phyloP scores from a whole-genome alignment of 805 yeast species.

The Nakazawaea ambrosiae region DNA sequence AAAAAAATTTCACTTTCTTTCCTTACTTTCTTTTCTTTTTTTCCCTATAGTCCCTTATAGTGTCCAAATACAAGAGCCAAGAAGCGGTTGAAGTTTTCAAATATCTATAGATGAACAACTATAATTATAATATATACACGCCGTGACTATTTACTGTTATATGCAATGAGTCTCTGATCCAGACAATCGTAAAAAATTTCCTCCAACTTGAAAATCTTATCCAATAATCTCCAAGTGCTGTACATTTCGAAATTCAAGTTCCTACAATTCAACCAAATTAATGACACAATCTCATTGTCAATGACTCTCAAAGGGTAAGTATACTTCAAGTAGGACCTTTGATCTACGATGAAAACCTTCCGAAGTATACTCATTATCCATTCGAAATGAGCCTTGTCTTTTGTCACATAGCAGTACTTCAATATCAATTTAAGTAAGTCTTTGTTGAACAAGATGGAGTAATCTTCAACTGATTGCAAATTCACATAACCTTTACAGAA shows the following conservation, averaged over 20 bases:
- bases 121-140: too few relatives aligned
- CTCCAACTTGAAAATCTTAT: conserved; percentile 3
- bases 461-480: conserved; percentile 4
- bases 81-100: too few relatives aligned
- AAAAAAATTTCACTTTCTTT: too few relatives aligned
- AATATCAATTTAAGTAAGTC: conserved; percentile 4
- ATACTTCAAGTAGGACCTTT: conserved; percentile 6
- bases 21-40: too few relatives aligned
- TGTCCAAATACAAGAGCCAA: too few relatives aligned
- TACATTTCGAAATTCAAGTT: conserved; percentile 7
- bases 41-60: too few relatives aligned
- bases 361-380: conserved; percentile 1
- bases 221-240: conserved; percentile 8
- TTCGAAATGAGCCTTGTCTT: background rate
- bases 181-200: conserved; percentile 5
- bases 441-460: conserved; percentile 2
- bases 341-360: background rate
- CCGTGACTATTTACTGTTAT: background rate
- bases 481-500: background rate
- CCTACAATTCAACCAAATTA: conserved; percentile 9
- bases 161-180: conserved; percentile 1
- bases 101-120: too few relatives aligned
- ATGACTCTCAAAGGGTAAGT: conserved; percentile 6
- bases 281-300: conserved; percentile 8
- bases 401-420: conserved; percentile 6